Evolutionary conservation across 2,329 filamentous ascomycete genomes (phyloP), one percentile per base, ranked within the genome.

Genomic region (Cladophialophora immunda): DNA sequence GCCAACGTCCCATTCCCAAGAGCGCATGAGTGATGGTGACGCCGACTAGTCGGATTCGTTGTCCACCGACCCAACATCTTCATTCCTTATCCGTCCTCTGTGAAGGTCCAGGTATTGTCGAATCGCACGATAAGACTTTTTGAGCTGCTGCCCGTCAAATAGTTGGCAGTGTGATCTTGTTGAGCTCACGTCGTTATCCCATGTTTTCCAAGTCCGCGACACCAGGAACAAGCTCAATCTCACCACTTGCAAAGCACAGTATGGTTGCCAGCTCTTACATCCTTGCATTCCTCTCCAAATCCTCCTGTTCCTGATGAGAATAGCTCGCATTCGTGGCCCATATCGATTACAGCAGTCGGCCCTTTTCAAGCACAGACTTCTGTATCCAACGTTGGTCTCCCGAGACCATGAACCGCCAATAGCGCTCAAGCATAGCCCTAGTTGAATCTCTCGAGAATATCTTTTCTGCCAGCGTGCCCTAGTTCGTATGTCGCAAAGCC

Each of bases 361-460:
- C 25, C 32, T 41, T 1, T 47, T 22, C 38, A 22, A 22, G 29
- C 13, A n/a, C 27, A 9, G 15, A 53, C 22, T 61, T 36, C n/a
- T 19, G n/a, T 61, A 61, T 61, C 58, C 58, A 61, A 61, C 45
- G 54, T 17, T 27, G 22, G 32, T 25, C 53, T 50, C n/a, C 57
- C n/a, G 11, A 59, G 4, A 19, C 27, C 25, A 27, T 8, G 2
- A 27, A 11, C 38, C 19, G 19, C 36, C 57, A 50, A 59, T 15
- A 8, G 6, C 17, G n/a, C 57, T 45, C 57, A 50, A 34, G n/a
- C 38, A 30, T 50, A 29, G 29, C 27, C 38, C 57, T 59, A 19
- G 22, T 15, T 59, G 41, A 50, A 50, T 50, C 19, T 15, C 45
- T 50, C 11, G 45, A 50, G 45, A 25, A 50, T 50, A 11, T 50